A percentile compares a stretch with the other conserved stretches of the same genome.
These are phyloP conservation scores for Larix sibirica DNA, from an alignment of 83 land plant species.

Conservation along the genomic window DNA sequence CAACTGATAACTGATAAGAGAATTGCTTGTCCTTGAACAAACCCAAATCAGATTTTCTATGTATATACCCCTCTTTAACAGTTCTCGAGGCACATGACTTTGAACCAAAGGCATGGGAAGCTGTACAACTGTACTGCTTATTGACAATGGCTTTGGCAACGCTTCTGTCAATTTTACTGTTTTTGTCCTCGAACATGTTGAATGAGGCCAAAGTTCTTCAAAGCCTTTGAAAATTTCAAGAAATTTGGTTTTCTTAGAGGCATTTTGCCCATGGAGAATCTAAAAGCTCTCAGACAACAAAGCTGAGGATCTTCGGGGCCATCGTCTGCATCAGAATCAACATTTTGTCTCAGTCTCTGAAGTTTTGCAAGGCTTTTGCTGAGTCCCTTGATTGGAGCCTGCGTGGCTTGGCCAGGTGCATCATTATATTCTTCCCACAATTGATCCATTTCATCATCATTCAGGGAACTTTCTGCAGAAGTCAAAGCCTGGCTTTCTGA, in stretches of 20 bases:
- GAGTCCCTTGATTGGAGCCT: slow-evolving; percentile 8
- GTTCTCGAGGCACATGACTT: too few relatives aligned
- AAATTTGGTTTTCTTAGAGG: slow-evolving; percentile 53
- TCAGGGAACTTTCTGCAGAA: slow-evolving; percentile 45
- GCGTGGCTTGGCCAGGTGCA: slow-evolving; percentile 9
- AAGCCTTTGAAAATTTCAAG: slow-evolving; percentile 48
- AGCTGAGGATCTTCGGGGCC: slow-evolving; percentile 21
- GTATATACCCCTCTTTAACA: too few relatives aligned
- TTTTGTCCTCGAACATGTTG: slow-evolving; percentile 13
- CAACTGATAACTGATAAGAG: slow-evolving; percentile 20
- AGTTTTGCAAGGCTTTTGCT: slow-evolving; percentile 10
- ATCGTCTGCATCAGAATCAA: slow-evolving; percentile 48
- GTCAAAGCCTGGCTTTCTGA: slow-evolving; percentile 41
- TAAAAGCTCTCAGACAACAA: slow-evolving; percentile 71
- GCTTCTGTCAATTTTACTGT: not conserved
- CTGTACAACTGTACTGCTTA: too few relatives aligned
- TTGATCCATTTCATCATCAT: slow-evolving; percentile 6
- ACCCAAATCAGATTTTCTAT: too few relatives aligned
- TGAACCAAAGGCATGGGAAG: too few relatives aligned
- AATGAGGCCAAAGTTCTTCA: slow-evolving; percentile 50
- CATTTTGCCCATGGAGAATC: slow-evolving; percentile 55
- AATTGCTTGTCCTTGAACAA: too few relatives aligned
- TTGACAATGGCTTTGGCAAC: too few relatives aligned
- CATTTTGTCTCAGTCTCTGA: slow-evolving; percentile 15
- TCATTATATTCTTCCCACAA: slow-evolving; percentile 12